Percentiles rank a stretch among this genome's conserved stretches.
phyloP scores from a whole-genome alignment of 495 filamentous ascomycete genomes.

The Aspergillus taichungensis region DNA sequence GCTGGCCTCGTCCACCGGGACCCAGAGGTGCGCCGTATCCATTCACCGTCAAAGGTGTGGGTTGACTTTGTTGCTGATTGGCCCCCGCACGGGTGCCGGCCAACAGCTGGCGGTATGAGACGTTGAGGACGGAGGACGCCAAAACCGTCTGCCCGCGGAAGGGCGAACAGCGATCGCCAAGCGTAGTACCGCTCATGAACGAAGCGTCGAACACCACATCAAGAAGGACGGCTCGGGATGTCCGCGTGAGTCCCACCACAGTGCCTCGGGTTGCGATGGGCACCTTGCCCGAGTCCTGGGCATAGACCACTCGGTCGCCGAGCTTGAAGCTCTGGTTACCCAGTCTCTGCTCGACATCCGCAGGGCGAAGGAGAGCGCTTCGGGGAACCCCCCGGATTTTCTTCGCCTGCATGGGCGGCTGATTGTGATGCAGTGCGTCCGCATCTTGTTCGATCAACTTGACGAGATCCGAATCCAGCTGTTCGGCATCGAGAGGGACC shows the following conservation, averaged over 20 bases:
- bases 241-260: constrained; percentile 83
- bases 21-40: constrained; percentile 52
- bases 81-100: constrained; percentile 63
- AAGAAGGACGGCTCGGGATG: constrained; percentile 66
- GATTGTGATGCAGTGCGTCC: constrained; percentile 44
- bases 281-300: constrained; percentile 86
- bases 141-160: constrained; percentile 94
- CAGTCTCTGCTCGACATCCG: constrained; percentile 84
- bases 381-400: constrained; percentile 73
- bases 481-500: constrained; percentile 89
- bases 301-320: constrained; percentile 88
- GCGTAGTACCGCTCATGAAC: constrained; percentile 92
- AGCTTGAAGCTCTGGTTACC: constrained; percentile 75
- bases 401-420: constrained; percentile 43
- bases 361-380: constrained; percentile 77
- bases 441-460: constrained; percentile 70
- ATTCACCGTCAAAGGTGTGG: constrained; percentile 48
- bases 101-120: constrained; percentile 72
- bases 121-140: constrained; percentile 73
- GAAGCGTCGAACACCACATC: constrained; percentile 89
- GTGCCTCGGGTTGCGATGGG: constrained; percentile 89
- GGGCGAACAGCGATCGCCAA: constrained; percentile 83
- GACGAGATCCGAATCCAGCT: constrained; percentile 86
- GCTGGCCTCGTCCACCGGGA: constrained; percentile 53
- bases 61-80: constrained; percentile 40